These are phyloP conservation scores for Sporothrix euskadiensis DNA, from an alignment of 2,329 filamentous ascomycete species.

Conservation along the genomic window DNA sequence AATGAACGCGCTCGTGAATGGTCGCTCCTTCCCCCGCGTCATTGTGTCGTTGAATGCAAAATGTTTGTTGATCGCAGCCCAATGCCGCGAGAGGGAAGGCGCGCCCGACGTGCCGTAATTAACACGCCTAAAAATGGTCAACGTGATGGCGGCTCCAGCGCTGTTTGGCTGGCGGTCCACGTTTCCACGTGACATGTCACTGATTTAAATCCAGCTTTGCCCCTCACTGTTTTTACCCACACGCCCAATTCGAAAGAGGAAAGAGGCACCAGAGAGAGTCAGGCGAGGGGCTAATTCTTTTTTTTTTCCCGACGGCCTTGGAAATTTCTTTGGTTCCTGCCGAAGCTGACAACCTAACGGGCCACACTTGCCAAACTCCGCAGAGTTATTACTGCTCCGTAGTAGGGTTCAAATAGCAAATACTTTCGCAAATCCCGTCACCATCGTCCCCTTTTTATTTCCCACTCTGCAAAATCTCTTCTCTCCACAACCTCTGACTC, in stretches of 20 bases:
- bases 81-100: constrained; percentile 20
- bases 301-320: background rate
- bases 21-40: constrained; percentile 15
- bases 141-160: background rate
- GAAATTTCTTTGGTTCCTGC: constrained; percentile 6
- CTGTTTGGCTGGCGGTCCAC: constrained; percentile 14
- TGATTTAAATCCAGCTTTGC: constrained; percentile 8
- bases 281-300: constrained; percentile 20
- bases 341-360: constrained; percentile 21
- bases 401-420: background rate
- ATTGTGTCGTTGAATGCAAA: background rate
- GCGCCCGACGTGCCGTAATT: constrained; percentile 3
- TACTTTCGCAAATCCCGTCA: constrained; percentile 3
- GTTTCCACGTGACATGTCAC: background rate
- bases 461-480: constrained; percentile 22
- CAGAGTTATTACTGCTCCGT: too few relatives aligned
- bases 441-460: constrained; percentile 11
- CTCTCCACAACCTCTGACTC: constrained; percentile 7
- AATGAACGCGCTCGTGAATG: background rate
- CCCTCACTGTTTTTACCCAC: constrained; percentile 10
- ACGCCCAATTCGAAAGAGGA: background rate
- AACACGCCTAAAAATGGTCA: background rate
- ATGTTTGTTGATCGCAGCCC: background rate
- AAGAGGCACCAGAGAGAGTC: background rate
- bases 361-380: constrained; percentile 10